Evolutionary conservation across 441 rosid genomes (phyloP).

Genomic region (Pelargonium cotyledonis): DNA sequence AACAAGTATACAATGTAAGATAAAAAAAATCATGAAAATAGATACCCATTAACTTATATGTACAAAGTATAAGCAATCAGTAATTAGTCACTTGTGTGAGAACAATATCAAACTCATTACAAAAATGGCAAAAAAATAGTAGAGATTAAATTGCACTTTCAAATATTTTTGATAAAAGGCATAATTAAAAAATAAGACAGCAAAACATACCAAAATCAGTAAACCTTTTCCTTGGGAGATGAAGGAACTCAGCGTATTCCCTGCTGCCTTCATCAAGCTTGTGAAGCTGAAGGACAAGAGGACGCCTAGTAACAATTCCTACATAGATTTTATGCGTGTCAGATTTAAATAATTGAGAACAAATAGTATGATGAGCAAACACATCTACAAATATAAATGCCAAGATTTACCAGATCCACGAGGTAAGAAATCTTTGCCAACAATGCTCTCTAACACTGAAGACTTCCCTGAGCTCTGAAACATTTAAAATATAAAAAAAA

Average conservation of each 20-base stretch:
- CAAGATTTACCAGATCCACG: conserved; percentile 84
- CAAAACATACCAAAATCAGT: conserved; percentile 68
- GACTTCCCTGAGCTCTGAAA: conserved; percentile 96
- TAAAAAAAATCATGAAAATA: background rate
- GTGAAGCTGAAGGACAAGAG: conserved; percentile 94
- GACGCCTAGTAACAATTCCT: conserved; percentile 95
- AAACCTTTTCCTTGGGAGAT: conserved; percentile 68
- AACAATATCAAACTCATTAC: background rate
- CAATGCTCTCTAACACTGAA: conserved; percentile 91
- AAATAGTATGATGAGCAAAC: background rate
- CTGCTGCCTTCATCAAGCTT: conserved; percentile 82
- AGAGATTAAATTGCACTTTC: no score
- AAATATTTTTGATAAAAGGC: no score
- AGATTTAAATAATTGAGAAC: background rate
- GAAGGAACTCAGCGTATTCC: conserved; percentile 96
- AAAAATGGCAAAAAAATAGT: no score
- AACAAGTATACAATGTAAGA: background rate
- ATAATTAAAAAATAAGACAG: background rate
- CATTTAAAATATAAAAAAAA: background rate
- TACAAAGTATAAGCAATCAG: no score
- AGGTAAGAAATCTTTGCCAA: conserved; percentile 91
- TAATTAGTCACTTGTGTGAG: background rate
- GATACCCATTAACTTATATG: background rate
- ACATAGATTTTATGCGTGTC: conserved; percentile 19
- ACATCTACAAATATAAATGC: background rate